Conservation (phyloP, 192 early-diverging fungal genomes). For the Umbelopsis isabellina region DNA sequence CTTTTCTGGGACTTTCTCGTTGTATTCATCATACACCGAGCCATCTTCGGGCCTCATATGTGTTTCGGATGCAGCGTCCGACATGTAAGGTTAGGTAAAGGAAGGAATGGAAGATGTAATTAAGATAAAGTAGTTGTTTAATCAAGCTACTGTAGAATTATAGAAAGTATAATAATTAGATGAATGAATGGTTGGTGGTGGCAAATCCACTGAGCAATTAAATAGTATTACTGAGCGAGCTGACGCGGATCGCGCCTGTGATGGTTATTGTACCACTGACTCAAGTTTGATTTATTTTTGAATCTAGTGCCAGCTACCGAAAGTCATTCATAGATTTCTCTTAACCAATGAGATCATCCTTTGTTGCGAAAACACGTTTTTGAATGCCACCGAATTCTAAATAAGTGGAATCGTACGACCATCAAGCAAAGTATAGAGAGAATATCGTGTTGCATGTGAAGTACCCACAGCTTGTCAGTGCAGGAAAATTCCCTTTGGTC, state of each 20-base stretch:
- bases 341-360: no score
- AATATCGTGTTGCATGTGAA: conserved; percentile 9
- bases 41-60: background rate
- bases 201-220: no score
- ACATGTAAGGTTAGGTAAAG: background rate
- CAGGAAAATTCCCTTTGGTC: no score
- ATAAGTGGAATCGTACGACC: conserved; percentile 9
- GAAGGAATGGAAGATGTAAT: conserved; percentile 12
- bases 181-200: no score
- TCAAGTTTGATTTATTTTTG: no score
- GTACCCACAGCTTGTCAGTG: conserved; percentile 18
- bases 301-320: no score
- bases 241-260: no score
- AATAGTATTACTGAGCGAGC: no score
- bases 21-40: conserved; percentile 42
- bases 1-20: conserved; percentile 36
- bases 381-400: background rate
- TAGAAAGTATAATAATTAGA: no score
- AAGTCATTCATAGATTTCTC: no score
- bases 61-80: conserved; percentile 7
- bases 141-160: background rate
- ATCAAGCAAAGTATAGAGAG: background rate
- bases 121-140: no score
- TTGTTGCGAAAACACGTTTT: background rate
- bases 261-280: no score